Base-by-base conservation (phyloP, 305 asterid species). In the Fraxinus dipetala region DNA sequence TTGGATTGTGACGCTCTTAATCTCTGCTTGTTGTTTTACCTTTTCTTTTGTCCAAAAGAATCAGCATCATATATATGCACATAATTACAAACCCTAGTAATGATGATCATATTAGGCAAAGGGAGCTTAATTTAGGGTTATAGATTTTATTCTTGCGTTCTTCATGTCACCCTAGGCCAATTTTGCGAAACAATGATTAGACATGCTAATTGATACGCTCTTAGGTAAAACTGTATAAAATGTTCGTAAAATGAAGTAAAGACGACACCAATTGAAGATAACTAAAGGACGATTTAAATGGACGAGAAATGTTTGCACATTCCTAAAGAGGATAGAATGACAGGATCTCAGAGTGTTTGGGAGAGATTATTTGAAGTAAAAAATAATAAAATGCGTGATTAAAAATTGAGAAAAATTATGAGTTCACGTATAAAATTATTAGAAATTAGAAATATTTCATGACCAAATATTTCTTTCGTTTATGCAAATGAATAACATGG, bases 71-170 rank as follows among this genome's bases (percentile, higher is more conserved):
- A 11, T 26, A 10, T 4, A 9, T 9, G 9, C 9, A 24, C 34
- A 24, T 36, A 63, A 63, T 20, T 65, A 74, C 76, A 81, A 84
- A 86, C 87, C 89, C 85, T 81, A 86, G 45, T 83, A 11, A 10
- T 22, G 20, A 48, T 4, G 59, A 48, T 51, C 61, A 16, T 51
- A 0, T 51, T 14, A 51, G 20, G 61, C 22, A 51, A 51, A 14
- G 16, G 8, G 61, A 18, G 61, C 56, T 45, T 45, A 45, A 45
- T 45, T 13, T 45, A 13, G 18, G 54, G 54, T 43, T 13, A 16
- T 45, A 45, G 14, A 45, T 51, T 14, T 51, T 51, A 1, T 14
- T 16, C 61, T 51, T 4, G 61, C 22, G 7, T 51, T 16, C 22
- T 16, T 51, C 7, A 14, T 48, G 7, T 14, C 59, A 51, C 7